Conservation (phyloP, 2,329 filamentous ascomycete species). For the Pyricularia sp. region DNA sequence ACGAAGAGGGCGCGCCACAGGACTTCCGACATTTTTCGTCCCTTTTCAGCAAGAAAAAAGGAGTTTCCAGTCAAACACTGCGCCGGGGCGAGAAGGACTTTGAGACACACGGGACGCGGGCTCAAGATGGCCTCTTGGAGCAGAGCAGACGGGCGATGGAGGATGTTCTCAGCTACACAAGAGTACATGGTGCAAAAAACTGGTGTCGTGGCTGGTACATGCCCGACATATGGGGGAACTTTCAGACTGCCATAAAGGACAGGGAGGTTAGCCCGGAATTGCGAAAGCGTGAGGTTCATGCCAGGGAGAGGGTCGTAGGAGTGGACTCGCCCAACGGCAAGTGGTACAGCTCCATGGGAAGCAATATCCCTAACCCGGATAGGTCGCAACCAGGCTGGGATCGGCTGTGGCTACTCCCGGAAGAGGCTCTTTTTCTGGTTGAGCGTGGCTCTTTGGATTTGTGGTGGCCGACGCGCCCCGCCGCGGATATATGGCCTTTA, state of each 20-base stretch:
- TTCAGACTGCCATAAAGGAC: conserved; percentile 4
- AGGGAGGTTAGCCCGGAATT: conserved; percentile 5
- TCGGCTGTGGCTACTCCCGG: conserved; percentile 72
- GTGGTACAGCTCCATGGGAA: conserved; percentile 56
- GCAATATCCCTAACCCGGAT: conserved; percentile 39
- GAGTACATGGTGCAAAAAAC: conserved; percentile 57
- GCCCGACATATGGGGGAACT: conserved; percentile 39
- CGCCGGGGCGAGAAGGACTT: conserved; percentile 96
- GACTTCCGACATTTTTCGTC: conserved; percentile 67
- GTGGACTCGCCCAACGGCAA: conserved; percentile 60
- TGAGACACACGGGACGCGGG: conserved; percentile 76
- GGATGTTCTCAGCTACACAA: conserved; percentile 65
- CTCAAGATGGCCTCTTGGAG: conserved; percentile 66
- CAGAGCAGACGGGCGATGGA: conserved; percentile 81
- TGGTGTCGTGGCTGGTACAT: conserved; percentile 62
- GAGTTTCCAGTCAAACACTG: conserved; percentile 50
- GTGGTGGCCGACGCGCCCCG: conserved; percentile 57
- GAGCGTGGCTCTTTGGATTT: conserved; percentile 81
- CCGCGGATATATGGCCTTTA: conserved; percentile 31
- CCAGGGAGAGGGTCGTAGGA: conserved; percentile 43
- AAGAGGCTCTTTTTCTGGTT: conserved; percentile 80
- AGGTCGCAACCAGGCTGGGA: conserved; percentile 43
- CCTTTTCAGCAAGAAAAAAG: conserved; percentile 33
- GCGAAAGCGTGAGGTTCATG: conserved; percentile 14
- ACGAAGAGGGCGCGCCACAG: conserved; percentile 32